Evolutionary conservation across 1,284 basidiomycete species (phyloP).

Genomic region (Athelia sp.): DNA sequence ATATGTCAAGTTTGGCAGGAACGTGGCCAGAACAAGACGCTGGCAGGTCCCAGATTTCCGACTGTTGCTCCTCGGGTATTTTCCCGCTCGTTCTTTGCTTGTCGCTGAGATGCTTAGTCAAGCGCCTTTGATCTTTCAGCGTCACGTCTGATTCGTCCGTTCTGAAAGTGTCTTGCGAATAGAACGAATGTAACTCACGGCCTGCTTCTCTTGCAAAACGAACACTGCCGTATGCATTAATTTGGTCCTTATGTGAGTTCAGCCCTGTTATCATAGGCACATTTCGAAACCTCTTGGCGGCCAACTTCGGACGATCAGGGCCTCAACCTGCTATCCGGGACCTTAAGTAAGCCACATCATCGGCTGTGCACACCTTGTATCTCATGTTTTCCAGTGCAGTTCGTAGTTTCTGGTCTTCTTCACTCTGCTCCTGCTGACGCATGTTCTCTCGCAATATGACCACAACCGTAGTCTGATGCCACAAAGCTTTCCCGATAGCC

Average conservation of each 20-base stretch:
- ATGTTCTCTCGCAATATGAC: constrained; percentile 30
- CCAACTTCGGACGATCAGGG: constrained; percentile 1
- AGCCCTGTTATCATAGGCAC: constrained; percentile 9
- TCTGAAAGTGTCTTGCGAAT: background rate
- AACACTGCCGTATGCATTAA: too few relatives aligned
- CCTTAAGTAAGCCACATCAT: constrained; percentile 10
- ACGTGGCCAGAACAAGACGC: constrained; percentile 15
- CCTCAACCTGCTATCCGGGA: constrained; percentile 2
- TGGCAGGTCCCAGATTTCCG: constrained; percentile 23
- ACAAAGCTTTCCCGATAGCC: constrained; percentile 24
- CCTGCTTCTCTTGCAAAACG: too few relatives aligned
- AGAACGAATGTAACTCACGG: background rate
- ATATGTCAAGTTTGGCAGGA: constrained; percentile 26
- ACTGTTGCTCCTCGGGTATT: constrained; percentile 11
- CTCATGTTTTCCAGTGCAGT: constrained; percentile 14
- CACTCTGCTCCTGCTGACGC: constrained; percentile 18
- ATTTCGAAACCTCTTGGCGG: constrained; percentile 8
- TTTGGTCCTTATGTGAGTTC: constrained; percentile 11
- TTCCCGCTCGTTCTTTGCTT: background rate
- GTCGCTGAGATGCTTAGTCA: background rate
- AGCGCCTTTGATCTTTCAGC: background rate
- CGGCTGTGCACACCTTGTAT: constrained; percentile 10
- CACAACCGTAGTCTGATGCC: constrained; percentile 28
- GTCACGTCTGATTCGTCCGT: background rate
- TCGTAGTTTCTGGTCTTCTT: constrained; percentile 5